phyloP scores from a whole-genome alignment of 2,329 filamentous ascomycete genomes.

The Fulvia fulva region DNA sequence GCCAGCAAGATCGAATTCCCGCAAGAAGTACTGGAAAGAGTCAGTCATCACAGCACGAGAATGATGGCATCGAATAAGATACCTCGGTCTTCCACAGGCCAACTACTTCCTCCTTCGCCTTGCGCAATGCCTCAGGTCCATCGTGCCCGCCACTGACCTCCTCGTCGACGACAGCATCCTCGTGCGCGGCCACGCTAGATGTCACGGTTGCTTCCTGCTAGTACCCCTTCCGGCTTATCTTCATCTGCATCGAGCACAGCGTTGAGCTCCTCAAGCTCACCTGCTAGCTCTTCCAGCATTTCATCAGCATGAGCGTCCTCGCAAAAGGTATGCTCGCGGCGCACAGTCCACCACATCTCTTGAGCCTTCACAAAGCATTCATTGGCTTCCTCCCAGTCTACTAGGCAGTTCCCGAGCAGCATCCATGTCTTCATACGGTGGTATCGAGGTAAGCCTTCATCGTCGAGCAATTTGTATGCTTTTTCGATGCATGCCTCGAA shows the following conservation, averaged over 20 bases:
- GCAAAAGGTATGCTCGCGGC: neutral
- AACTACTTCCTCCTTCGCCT: too few species aligned
- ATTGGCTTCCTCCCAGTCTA: conserved; percentile 1
- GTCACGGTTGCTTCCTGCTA: too few species aligned
- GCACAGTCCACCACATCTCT: conserved; percentile 1
- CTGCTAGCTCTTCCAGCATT: conserved; percentile 1
- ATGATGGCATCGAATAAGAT: too few species aligned
- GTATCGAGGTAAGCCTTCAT: neutral
- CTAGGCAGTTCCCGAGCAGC: neutral
- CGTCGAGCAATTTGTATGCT: neutral
- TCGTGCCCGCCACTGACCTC: too few species aligned
- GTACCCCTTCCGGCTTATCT: neutral
- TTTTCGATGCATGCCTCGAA: conserved; percentile 1
- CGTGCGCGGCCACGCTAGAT: too few species aligned
- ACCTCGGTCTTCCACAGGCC: too few species aligned
- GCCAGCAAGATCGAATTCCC: too few species aligned
- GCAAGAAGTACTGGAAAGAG: too few species aligned
- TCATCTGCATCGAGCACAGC: neutral
- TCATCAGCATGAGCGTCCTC: neutral
- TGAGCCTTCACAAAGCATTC: neutral
- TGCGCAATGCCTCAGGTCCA: too few species aligned
- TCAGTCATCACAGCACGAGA: too few species aligned
- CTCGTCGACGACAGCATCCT: too few species aligned
- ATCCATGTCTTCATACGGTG: conserved; percentile 3
- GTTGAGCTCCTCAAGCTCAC: neutral